These are phyloP conservation scores for Poteriospumella lacustris DNA, from an alignment of 108 stramenopile genomes.

Conservation along the genomic window DNA sequence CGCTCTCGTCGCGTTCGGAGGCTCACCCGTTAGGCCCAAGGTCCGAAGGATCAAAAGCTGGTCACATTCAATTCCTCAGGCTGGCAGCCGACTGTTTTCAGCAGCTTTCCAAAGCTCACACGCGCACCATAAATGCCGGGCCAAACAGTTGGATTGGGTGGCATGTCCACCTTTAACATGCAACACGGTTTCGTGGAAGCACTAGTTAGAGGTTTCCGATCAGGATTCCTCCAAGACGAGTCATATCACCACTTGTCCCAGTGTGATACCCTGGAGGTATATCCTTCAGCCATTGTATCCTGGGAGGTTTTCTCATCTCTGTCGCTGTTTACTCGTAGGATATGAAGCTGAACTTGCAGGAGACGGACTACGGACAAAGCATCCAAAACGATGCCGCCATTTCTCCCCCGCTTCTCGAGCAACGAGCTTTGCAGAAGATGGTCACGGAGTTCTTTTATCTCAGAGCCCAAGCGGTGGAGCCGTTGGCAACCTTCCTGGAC, in stretches of 20 bases:
- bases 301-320: not conserved
- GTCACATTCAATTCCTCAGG: too few species aligned
- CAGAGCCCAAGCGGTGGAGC: constrained; percentile 89
- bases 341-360: constrained; percentile 89
- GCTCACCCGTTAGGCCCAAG: too few species aligned
- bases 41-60: too few species aligned
- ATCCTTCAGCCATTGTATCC: not conserved
- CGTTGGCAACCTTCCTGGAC: constrained; percentile 90
- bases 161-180: constrained; percentile 85
- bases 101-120: too few species aligned
- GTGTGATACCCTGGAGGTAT: constrained; percentile 74
- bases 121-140: too few species aligned
- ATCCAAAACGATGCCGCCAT: constrained; percentile 68
- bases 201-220: constrained; percentile 87
- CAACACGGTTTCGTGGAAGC: constrained; percentile 92
- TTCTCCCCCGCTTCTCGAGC: constrained; percentile 65
- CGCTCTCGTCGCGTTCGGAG: too few species aligned
- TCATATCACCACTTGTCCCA: constrained; percentile 91
- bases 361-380: constrained; percentile 88
- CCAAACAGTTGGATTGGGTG: constrained; percentile 53
- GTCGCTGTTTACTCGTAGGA: constrained; percentile 52
- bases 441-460: constrained; percentile 93
- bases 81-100: too few species aligned
- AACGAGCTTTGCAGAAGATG: constrained; percentile 60
- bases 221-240: constrained; percentile 78